Base-by-base conservation (phyloP, 2,329 filamentous ascomycete genomes). In the Phaeoacremonium minimum region DNA sequence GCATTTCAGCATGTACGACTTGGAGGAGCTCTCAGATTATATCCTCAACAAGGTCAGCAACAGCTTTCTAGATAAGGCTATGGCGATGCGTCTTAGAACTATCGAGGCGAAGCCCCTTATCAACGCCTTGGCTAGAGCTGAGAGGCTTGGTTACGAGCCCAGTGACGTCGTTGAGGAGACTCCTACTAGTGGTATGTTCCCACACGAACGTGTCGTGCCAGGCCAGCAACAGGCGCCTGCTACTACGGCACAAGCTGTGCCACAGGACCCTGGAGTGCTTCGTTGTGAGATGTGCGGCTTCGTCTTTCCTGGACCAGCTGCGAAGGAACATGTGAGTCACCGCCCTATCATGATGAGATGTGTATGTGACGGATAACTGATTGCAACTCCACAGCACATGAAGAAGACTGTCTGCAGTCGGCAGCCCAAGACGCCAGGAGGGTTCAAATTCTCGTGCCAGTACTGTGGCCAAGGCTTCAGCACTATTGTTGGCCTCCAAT, bases 131-230 rank as follows among this genome's bases (percentile, higher is more conserved):
- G 75, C 75, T 3, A 61, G 67, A 22, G 73, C 75, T 2, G 72
- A 77, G 46, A 71, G 76, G 3, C 63, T 80, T 0, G 76, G 76
- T 3, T 80, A 79, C 37, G 67, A 76, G 33, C 57, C 61, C 0
- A 55, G 59, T 19, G 75, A 79, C 36, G 58, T 73, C 4, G 56
- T 75, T 11, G 64, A 69, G 19, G 66, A 71, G 14, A 33, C n/a
- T n/a, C n/a, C n/a, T n/a, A n/a, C n/a, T n/a, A n/a, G n/a, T n/a
- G n/a, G n/a, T n/a, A n/a, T n/a, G n/a, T n/a, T n/a, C n/a, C n/a
- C n/a, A n/a, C n/a, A n/a, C n/a, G n/a, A n/a, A n/a, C n/a, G n/a
- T n/a, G n/a, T n/a, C n/a, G n/a, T n/a, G n/a, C n/a, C 30, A 4
- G 9, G 9, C 20, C 5, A 30, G 7, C 18, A 17, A 6, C 5